These are phyloP conservation scores for Emiliania huxleyi DNA, from an alignment of 78 protist species.

Conservation along the genomic window DNA sequence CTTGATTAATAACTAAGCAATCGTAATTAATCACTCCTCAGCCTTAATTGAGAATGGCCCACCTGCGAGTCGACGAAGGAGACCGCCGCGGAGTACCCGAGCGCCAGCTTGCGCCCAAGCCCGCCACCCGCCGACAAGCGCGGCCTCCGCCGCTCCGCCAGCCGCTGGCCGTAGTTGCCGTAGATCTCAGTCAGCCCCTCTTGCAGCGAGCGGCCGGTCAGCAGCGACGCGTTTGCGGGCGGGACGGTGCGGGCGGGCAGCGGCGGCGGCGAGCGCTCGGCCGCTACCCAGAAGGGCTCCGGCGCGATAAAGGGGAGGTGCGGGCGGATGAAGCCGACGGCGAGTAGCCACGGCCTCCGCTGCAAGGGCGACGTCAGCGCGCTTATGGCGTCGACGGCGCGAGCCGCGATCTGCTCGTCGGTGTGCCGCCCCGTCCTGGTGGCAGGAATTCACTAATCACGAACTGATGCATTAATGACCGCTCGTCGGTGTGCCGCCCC, in stretches of 20 bases:
- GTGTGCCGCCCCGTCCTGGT: no score
- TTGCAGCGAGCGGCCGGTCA: neutral
- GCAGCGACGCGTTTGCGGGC: neutral
- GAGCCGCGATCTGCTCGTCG: no score
- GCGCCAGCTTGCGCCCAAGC: neutral
- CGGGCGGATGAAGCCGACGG: slow-evolving; percentile 2
- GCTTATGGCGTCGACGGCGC: no score
- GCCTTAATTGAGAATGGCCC: no score
- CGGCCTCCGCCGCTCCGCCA: neutral
- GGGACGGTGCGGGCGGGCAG: neutral
- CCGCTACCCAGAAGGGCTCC: neutral
- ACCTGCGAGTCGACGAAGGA: neutral
- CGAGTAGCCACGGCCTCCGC: neutral
- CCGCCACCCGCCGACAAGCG: neutral
- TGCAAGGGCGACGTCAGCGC: no score
- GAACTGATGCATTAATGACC: no score
- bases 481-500: no score
- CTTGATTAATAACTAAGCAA: no score
- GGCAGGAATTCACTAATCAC: no score
- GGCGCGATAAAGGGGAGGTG: neutral
- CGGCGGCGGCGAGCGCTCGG: neutral
- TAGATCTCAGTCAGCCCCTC: no score
- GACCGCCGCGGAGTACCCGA: neutral
- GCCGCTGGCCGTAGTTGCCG: neutral
- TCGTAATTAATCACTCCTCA: no score